These are phyloP conservation scores for Senecio squalidus DNA, from an alignment of 140 eudicot species.

Conservation along the genomic window DNA sequence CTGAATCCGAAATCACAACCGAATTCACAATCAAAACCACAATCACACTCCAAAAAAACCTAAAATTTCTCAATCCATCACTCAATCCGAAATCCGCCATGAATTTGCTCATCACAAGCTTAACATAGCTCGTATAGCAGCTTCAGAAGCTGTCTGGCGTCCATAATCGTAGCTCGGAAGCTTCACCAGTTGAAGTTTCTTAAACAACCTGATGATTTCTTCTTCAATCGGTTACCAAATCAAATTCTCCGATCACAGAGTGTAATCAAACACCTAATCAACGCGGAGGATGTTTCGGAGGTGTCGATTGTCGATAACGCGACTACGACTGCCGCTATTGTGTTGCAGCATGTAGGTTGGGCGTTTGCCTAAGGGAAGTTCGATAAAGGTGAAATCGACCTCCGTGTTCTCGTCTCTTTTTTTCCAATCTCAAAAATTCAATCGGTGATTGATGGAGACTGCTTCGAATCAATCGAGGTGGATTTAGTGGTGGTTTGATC, in stretches of 20 bases:
- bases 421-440: no score
- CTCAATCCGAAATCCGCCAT: slow-evolving; percentile 36
- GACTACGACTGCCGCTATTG: slow-evolving; percentile 77
- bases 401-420: no score
- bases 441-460: no score
- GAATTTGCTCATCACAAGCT: slow-evolving; percentile 59
- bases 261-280: slow-evolving; percentile 44
- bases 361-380: slow-evolving; percentile 44
- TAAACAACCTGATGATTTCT: slow-evolving; percentile 74
- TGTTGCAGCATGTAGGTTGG: slow-evolving; percentile 61
- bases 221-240: slow-evolving; percentile 41
- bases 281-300: slow-evolving; percentile 69
- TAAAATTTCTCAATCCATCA: slow-evolving; percentile 31
- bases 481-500: no score
- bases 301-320: slow-evolving; percentile 76
- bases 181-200: slow-evolving; percentile 44
- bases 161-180: slow-evolving; percentile 47
- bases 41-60: slow-evolving; percentile 32
- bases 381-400: slow-evolving; percentile 59
- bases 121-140: slow-evolving; percentile 52
- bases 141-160: slow-evolving; percentile 56
- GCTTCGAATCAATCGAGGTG: no score
- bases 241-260: slow-evolving; percentile 48
- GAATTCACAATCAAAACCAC: not conserved
- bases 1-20: slow-evolving; percentile 26